Evolutionary conservation across 441 rosid species (phyloP).

Genomic region (Metrosideros polymorpha): DNA sequence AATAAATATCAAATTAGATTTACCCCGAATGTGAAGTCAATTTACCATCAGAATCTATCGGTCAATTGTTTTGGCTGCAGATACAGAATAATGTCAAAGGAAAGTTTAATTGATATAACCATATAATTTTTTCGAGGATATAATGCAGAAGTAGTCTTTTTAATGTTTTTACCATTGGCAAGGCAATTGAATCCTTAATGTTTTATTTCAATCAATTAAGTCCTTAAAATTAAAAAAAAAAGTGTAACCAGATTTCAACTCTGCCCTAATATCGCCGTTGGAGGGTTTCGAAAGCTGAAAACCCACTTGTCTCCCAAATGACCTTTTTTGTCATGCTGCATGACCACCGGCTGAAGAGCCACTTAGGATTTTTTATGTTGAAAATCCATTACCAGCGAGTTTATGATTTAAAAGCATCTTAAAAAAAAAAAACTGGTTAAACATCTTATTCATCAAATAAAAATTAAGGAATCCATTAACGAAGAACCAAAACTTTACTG

Average conservation of each 20-base stretch:
- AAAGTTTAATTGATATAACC: not conserved
- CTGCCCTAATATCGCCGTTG: not conserved
- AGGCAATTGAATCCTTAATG: not conserved
- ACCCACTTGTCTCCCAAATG: not conserved
- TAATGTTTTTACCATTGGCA: not conserved
- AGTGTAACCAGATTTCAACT: not conserved
- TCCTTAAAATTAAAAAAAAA: not conserved
- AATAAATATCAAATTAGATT: not conserved
- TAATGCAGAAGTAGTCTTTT: not conserved
- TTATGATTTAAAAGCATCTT: not conserved
- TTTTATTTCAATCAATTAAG: not conserved
- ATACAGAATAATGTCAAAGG: not conserved
- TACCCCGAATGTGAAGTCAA: not conserved
- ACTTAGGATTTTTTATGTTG: not conserved
- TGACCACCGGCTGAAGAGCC: fast-evolving
- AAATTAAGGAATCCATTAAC: not conserved
- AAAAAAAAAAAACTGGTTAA: not conserved
- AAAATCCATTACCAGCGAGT: not conserved
- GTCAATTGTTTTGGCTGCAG: not conserved
- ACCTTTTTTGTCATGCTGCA: not conserved
- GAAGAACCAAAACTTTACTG: not conserved
- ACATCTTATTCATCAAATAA: not conserved
- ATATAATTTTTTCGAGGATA: not conserved
- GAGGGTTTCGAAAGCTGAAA: not conserved
- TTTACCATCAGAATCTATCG: not conserved